Percentiles rank a stretch among this genome's conserved stretches.
phyloP scores from a whole-genome alignment of 2,329 filamentous ascomycete genomes.

The Xylaria sp. region DNA sequence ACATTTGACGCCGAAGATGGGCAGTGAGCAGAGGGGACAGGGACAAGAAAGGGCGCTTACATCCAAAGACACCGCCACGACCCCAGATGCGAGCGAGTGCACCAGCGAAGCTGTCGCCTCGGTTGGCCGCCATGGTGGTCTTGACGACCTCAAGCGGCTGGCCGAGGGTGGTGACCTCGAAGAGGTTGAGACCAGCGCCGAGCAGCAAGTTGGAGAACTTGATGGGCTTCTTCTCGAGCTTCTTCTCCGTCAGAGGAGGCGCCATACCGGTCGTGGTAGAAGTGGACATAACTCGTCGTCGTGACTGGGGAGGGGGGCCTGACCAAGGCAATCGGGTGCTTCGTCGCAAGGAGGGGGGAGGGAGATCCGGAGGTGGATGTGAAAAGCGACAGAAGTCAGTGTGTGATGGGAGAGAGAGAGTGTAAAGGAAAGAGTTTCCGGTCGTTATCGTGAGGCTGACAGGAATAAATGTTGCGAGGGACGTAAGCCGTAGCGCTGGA shows the following conservation, averaged over 20 bases:
- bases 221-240: slow-evolving; percentile 98
- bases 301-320: slow-evolving; percentile 76
- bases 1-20: not conserved
- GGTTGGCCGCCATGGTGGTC: slow-evolving; percentile 99
- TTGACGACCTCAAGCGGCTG: slow-evolving; percentile 98
- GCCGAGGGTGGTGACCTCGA: slow-evolving; percentile 74
- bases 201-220: slow-evolving; percentile 99
- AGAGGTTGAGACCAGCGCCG: slow-evolving; percentile 93
- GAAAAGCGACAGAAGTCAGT: slow-evolving; percentile 15
- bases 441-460: slow-evolving; percentile 32
- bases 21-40: not conserved
- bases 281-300: slow-evolving; percentile 68
- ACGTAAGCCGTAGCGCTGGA: slow-evolving; percentile 1
- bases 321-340: slow-evolving; percentile 97
- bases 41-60: slow-evolving; percentile 67
- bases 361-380: slow-evolving; percentile 20
- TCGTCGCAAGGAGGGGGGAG: slow-evolving; percentile 69
- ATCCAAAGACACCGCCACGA: slow-evolving; percentile 92
- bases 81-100: slow-evolving; percentile 90
- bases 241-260: slow-evolving; percentile 57
- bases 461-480: slow-evolving; percentile 23
- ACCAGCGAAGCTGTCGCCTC: slow-evolving; percentile 83
- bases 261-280: slow-evolving; percentile 63
- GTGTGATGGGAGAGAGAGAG: slow-evolving; percentile 7
- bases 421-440: not conserved